phyloP scores from a whole-genome alignment of 371 early-diverging fungal species.

The Rhizopus sp. region DNA sequence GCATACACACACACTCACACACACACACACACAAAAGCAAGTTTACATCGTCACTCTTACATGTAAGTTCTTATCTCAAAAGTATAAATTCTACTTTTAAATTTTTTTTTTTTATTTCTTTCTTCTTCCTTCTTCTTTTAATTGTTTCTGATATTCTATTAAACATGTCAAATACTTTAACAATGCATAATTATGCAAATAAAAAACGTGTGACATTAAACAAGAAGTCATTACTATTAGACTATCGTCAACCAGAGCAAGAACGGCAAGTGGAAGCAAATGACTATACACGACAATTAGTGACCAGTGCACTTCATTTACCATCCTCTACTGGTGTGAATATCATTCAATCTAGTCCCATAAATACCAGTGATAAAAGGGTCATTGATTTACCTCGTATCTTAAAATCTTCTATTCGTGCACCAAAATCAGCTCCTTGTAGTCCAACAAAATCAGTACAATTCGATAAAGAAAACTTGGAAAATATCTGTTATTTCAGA shows the following conservation, averaged over 20 bases:
- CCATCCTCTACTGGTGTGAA: constrained; percentile 5
- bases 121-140: neutral
- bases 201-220: constrained; percentile 28
- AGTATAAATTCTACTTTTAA: constrained; percentile 6
- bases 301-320: constrained; percentile 16
- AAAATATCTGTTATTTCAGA: constrained; percentile 27
- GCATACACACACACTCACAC: too few relatives aligned
- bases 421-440: constrained; percentile 27
- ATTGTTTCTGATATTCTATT: neutral
- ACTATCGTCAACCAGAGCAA: constrained; percentile 8
- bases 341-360: constrained; percentile 1
- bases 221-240: constrained; percentile 14
- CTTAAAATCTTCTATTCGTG: constrained; percentile 25
- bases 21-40: too few relatives aligned
- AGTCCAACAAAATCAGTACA: constrained; percentile 28
- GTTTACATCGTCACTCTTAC: too few relatives aligned
- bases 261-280: constrained; percentile 9
- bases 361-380: constrained; percentile 7
- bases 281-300: constrained; percentile 20
- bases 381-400: constrained; percentile 6
- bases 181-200: neutral
- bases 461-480: constrained; percentile 21
- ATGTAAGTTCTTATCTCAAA: neutral
- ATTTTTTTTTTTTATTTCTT: neutral
- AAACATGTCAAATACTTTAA: constrained; percentile 3